Percentiles rank a stretch among this genome's conserved stretches.
These are phyloP conservation scores for Trypanosoma conorhini DNA, from an alignment of 208 protist genomes.

Conservation along the genomic window DNA sequence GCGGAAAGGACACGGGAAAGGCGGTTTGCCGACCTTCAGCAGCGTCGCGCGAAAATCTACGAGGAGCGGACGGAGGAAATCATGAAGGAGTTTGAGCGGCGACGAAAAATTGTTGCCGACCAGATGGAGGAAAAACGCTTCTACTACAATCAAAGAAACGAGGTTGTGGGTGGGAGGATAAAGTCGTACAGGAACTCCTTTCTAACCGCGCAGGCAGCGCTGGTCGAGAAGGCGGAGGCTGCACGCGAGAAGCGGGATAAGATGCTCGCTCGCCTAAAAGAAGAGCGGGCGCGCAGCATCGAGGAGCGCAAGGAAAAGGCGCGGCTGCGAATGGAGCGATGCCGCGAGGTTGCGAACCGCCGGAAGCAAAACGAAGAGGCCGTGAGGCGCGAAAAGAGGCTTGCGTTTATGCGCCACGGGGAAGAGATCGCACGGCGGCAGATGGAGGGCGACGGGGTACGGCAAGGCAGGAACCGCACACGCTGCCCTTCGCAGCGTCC, in stretches of 20 bases:
- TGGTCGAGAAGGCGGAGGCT: slow-evolving; percentile 39
- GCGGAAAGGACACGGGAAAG: slow-evolving; percentile 37
- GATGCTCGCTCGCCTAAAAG: slow-evolving; percentile 44
- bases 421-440: background rate
- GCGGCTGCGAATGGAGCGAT: slow-evolving; percentile 19
- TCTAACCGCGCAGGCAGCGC: slow-evolving; percentile 38
- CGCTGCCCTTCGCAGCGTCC: background rate
- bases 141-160: slow-evolving; percentile 62
- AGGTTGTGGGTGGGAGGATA: slow-evolving; percentile 41
- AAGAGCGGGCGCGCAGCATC: slow-evolving; percentile 39
- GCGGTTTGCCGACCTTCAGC: slow-evolving; percentile 35
- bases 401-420: slow-evolving; percentile 1
- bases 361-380: slow-evolving; percentile 30
- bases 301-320: slow-evolving; percentile 33
- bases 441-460: slow-evolving; percentile 11
- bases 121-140: slow-evolving; percentile 43
- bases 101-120: slow-evolving; percentile 39
- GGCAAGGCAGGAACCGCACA: background rate
- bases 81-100: slow-evolving; percentile 50
- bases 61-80: slow-evolving; percentile 33
- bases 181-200: slow-evolving; percentile 41
- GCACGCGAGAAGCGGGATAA: slow-evolving; percentile 46
- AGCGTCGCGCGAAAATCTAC: slow-evolving; percentile 41
- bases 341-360: slow-evolving; percentile 7
- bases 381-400: slow-evolving; percentile 24